Conservation (phyloP, 2,329 filamentous ascomycete genomes). For the Bipolaris cookei region DNA sequence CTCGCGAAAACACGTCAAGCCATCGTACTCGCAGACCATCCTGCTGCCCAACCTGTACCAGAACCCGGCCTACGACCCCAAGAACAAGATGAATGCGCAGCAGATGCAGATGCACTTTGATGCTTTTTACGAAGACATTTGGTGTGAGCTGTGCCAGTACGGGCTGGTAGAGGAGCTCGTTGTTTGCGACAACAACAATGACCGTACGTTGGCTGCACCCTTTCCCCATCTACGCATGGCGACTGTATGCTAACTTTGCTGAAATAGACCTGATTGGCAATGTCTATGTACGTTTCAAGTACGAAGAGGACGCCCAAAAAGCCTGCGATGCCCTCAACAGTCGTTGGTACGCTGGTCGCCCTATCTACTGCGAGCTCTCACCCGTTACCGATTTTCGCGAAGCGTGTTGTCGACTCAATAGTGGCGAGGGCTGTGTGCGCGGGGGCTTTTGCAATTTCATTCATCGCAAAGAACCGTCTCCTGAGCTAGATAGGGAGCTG, state of each 20-base stretch:
- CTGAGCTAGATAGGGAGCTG: slow-evolving; percentile 88
- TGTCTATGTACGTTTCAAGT: slow-evolving; percentile 99
- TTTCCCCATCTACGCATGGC: not conserved
- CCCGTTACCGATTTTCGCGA: slow-evolving; percentile 98
- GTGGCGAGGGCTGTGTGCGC: slow-evolving; percentile 91
- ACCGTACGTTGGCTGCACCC: slow-evolving; percentile 65
- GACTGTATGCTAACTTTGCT: slow-evolving; percentile 11
- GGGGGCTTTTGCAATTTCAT: slow-evolving; percentile 99
- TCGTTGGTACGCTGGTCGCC: slow-evolving; percentile 94
- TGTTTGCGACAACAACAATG: slow-evolving; percentile 99
- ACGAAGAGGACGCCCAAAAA: slow-evolving; percentile 92
- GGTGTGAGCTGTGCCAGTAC: slow-evolving; percentile 99
- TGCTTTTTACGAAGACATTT: slow-evolving; percentile 99
- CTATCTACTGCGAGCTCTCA: slow-evolving; percentile 96
- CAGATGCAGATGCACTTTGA: slow-evolving; percentile 99
- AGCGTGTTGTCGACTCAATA: slow-evolving; percentile 93
- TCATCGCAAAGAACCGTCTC: slow-evolving; percentile 90
- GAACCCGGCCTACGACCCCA: slow-evolving; percentile 95
- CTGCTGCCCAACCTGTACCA: slow-evolving; percentile 99
- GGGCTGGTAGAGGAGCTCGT: slow-evolving; percentile 97
- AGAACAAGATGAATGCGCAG: slow-evolving; percentile 93
- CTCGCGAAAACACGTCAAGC: slow-evolving; percentile 98
- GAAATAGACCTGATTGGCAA: slow-evolving; percentile 88
- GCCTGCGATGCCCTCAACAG: slow-evolving; percentile 94
- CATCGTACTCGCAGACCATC: slow-evolving; percentile 96